Conservation (phyloP, 768 basidiomycete genomes). For the Coprinopsis marcescibilis region DNA sequence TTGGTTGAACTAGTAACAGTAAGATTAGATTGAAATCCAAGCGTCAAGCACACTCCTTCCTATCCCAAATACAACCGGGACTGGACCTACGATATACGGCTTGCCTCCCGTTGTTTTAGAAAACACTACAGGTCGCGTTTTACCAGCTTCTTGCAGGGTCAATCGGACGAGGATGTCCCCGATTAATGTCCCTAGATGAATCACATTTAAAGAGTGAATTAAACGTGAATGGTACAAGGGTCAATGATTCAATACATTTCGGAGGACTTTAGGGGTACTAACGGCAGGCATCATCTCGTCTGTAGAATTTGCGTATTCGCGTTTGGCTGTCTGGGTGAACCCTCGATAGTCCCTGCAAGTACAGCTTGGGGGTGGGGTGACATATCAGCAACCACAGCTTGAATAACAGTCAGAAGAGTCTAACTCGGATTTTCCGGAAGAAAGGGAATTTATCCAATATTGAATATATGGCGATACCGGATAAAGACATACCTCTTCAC, state of each 20-base stretch:
- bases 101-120: slow-evolving; percentile 59
- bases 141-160: slow-evolving; percentile 53
- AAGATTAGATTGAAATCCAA: too few species aligned
- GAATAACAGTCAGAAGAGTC: too few species aligned
- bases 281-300: slow-evolving; percentile 75
- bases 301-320: slow-evolving; percentile 61
- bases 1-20: slow-evolving; percentile 5
- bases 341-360: slow-evolving; percentile 48
- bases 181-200: slow-evolving; percentile 58
- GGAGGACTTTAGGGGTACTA: slow-evolving; percentile 17
- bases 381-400: too few species aligned
- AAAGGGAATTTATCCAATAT: too few species aligned
- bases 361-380: too few species aligned
- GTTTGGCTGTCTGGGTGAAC: slow-evolving; percentile 53
- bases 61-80: too few species aligned
- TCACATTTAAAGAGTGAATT: slow-evolving; percentile 2
- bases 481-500: slow-evolving; percentile 31
- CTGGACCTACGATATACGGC: slow-evolving; percentile 61
- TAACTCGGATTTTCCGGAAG: background rate
- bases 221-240: background rate
- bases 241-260: slow-evolving; percentile 4
- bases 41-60: too few species aligned
- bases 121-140: slow-evolving; percentile 46
- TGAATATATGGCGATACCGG: background rate
- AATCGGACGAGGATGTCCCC: slow-evolving; percentile 70